Base-by-base conservation (phyloP, 2,329 filamentous ascomycete genomes). In the Diaporthe destruens region DNA sequence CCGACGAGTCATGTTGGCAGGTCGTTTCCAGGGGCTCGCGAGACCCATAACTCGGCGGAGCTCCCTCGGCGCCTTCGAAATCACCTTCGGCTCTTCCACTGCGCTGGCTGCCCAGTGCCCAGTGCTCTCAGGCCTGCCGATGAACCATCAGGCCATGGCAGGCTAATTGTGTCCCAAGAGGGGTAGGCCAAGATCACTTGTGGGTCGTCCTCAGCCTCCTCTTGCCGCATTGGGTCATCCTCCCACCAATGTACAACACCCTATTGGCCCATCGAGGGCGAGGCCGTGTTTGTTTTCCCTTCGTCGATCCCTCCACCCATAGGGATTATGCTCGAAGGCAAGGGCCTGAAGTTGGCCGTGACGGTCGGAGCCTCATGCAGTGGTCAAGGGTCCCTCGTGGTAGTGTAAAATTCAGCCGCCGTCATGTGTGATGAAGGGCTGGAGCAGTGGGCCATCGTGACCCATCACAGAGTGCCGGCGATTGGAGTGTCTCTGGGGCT, bases 401-500 rank as follows among this genome's bases (percentile, higher is more conserved):
- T 18, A 20, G n/a, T n/a, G n/a, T n/a, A 20, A 23, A 18, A 34
- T 39, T 32, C 55, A 68, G 72, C 54, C 47, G 57, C 59, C 44
- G 34, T 69, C 44, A 54, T 44, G 18, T 65, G 57, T 72, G 71
- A 74, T 74, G 57, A 74, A 74, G 59, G 70, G 71, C 20, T 63
- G 59, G 54, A 61, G n/a, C 11, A 25, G 70, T 74, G 72, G 72
- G 69, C 57, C 70, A 42, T 25, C 34, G 20, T 47, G 59, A 59
- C 36, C 66, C 66, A 56, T 67, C 34, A 29, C 53, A 54, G 68
- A 56, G 39, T 54, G 53, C 51, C 70, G 59, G 53, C 53, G 55
- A 51, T 47, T 36, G 23, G 16, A 14, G 29, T 42, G 36, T 8
- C 69, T n/a, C n/a, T 67, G 56, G 53, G 39, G 23, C 69, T 61